A percentile compares a stretch with the other conserved stretches of the same genome.
Evolutionary conservation across 805 yeast species (phyloP).

Genomic region (Cephaloascus albidus): DNA sequence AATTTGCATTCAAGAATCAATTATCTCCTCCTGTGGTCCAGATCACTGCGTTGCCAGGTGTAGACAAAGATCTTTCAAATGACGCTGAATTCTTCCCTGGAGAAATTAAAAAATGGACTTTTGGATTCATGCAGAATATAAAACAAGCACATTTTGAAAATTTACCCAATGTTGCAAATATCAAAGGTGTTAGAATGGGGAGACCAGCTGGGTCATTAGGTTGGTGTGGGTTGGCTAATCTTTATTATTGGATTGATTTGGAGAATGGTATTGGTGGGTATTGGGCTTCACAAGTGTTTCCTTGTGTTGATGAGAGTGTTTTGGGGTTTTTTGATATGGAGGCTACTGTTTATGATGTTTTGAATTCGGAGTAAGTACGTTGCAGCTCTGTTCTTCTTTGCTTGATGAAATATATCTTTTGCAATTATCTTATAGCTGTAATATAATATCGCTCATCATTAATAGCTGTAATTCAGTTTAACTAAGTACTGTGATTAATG

Average conservation of each 20-base stretch:
- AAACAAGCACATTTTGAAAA: constrained; percentile 9
- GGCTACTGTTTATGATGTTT: constrained; percentile 13
- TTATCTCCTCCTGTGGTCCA: background rate
- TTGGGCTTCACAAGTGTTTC: constrained; percentile 28
- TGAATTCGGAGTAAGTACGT: too few relatives aligned
- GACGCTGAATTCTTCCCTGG: background rate
- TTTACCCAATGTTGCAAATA: too few relatives aligned
- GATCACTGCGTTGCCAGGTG: background rate
- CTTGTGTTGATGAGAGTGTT: constrained; percentile 16
- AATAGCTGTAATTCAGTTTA: too few relatives aligned
- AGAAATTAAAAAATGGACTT: background rate
- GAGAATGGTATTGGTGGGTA: constrained; percentile 27
- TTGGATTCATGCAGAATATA: constrained; percentile 1
- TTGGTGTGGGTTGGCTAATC: constrained; percentile 31
- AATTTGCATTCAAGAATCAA: background rate
- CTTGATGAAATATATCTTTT: too few relatives aligned
- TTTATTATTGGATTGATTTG: constrained; percentile 29
- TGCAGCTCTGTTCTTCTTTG: too few relatives aligned
- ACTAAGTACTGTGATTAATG: too few relatives aligned
- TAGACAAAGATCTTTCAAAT: background rate
- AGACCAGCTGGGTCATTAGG: constrained; percentile 22
- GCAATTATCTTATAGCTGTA: too few relatives aligned
- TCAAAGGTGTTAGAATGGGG: too few relatives aligned
- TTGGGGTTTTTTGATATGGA: constrained; percentile 14
- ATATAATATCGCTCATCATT: too few relatives aligned